Evolutionary conservation across 192 early-diverging fungal genomes (phyloP).

Genomic region (Dissophora globulifera): DNA sequence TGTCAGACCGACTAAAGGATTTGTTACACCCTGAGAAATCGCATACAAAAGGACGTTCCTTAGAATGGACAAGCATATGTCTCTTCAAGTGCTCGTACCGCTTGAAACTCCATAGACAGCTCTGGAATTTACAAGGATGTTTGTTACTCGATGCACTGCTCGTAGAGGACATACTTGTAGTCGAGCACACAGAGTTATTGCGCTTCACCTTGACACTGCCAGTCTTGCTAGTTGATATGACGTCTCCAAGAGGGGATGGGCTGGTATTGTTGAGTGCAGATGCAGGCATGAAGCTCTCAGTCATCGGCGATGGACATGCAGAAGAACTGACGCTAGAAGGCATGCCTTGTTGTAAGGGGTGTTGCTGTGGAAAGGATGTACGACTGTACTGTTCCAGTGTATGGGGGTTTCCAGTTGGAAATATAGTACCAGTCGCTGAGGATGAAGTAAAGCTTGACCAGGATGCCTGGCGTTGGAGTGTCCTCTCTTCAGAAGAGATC

Average conservation of each 20-base stretch:
- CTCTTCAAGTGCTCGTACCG: slow-evolving; percentile 84
- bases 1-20: slow-evolving; percentile 81
- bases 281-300: slow-evolving; percentile 22
- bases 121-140: slow-evolving; percentile 50
- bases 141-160: slow-evolving; percentile 31
- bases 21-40: slow-evolving; percentile 78
- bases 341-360: slow-evolving; percentile 16
- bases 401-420: slow-evolving; percentile 15
- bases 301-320: slow-evolving; percentile 28
- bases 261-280: slow-evolving; percentile 26
- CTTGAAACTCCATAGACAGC: slow-evolving; percentile 72
- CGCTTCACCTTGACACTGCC: slow-evolving; percentile 21
- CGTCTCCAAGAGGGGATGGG: background rate
- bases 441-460: slow-evolving; percentile 26
- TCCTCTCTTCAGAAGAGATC: slow-evolving; percentile 32
- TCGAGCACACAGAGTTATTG: slow-evolving; percentile 28
- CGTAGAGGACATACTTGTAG: slow-evolving; percentile 20
- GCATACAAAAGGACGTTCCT: slow-evolving; percentile 76
- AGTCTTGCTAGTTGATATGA: background rate
- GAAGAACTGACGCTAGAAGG: slow-evolving; percentile 28
- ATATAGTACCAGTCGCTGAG: slow-evolving; percentile 1
- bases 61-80: slow-evolving; percentile 82
- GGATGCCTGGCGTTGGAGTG: slow-evolving; percentile 30
- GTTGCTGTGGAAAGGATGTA: slow-evolving; percentile 9
- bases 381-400: slow-evolving; percentile 14